A percentile compares a stretch with the other conserved stretches of the same genome.
phyloP scores from a whole-genome alignment of 176 grass and related monocot species.

The Cenchrus purpureus region DNA sequence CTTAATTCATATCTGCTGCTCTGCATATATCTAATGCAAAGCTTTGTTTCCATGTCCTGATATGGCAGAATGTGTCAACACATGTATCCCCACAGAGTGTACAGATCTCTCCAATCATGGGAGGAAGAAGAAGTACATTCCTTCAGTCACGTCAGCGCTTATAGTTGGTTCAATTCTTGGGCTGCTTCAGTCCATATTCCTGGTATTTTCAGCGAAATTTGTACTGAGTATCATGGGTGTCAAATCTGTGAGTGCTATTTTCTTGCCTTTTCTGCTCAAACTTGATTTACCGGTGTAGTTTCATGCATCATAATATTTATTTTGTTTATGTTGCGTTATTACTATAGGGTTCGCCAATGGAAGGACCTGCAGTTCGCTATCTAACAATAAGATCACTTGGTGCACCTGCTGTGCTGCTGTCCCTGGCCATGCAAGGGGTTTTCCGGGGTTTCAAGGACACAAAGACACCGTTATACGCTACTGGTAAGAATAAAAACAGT shows the following conservation, averaged over 20 bases:
- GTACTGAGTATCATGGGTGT: slow-evolving; percentile 86
- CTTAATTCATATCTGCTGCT: neutral
- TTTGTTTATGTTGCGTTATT: neutral
- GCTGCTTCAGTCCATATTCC: slow-evolving; percentile 82
- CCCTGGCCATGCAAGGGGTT: slow-evolving; percentile 97
- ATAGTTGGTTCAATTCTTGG: slow-evolving; percentile 86
- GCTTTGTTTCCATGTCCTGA: slow-evolving; percentile 57
- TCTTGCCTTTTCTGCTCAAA: slow-evolving; percentile 20
- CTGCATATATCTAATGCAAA: neutral
- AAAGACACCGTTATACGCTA: slow-evolving; percentile 88
- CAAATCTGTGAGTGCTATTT: slow-evolving; percentile 56
- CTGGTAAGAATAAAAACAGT: slow-evolving; percentile 52
- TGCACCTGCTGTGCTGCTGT: slow-evolving; percentile 91
- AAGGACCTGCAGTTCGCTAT: slow-evolving; percentile 81
- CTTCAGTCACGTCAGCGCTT: slow-evolving; percentile 87
- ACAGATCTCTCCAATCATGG: slow-evolving; percentile 39
- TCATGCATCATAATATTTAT: slow-evolving; percentile 23
- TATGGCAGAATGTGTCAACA: slow-evolving; percentile 41
- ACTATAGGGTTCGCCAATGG: slow-evolving; percentile 79
- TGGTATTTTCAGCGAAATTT: slow-evolving; percentile 69
- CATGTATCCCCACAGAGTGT: slow-evolving; percentile 48
- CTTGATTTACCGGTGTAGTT: slow-evolving; percentile 4
- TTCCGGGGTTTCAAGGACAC: slow-evolving; percentile 98
- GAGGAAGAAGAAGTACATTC: slow-evolving; percentile 77
- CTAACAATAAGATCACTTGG: slow-evolving; percentile 86